phyloP scores from a whole-genome alignment of 345 rosid species.

The Syzygium jambos region DNA sequence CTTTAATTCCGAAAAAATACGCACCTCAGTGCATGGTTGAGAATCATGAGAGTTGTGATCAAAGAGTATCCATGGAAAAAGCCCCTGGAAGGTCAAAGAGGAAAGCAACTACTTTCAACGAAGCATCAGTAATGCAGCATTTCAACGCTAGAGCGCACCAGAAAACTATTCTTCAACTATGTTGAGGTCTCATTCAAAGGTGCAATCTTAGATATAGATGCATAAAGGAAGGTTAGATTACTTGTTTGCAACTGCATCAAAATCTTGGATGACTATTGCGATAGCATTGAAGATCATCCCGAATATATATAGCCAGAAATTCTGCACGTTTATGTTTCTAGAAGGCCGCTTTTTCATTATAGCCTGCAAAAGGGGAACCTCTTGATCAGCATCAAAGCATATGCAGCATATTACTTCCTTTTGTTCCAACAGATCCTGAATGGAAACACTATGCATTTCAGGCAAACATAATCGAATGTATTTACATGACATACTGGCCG shows the following conservation, averaged over 20 bases:
- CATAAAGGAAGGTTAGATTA: slow-evolving; percentile 21
- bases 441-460: not conserved
- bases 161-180: not conserved
- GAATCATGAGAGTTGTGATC: slow-evolving; percentile 80
- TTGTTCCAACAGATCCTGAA: not conserved
- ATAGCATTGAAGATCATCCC: slow-evolving; percentile 95
- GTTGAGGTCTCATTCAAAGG: not conserved
- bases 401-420: not conserved
- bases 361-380: slow-evolving; percentile 47
- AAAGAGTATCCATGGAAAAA: slow-evolving; percentile 94
- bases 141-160: not conserved
- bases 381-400: not conserved
- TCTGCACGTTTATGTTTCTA: slow-evolving; percentile 92
- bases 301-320: slow-evolving; percentile 88
- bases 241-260: slow-evolving; percentile 82
- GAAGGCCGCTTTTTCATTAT: slow-evolving; percentile 89
- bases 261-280: slow-evolving; percentile 87
- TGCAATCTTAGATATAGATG: not conserved
- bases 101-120: not conserved
- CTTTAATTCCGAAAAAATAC: not conserved
- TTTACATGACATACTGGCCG: not conserved
- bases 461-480: not conserved
- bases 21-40: slow-evolving; percentile 95
- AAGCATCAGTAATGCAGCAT: not conserved
- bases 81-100: slow-evolving; percentile 45